Percentiles rank a stretch among this genome's conserved stretches.
phyloP scores from a whole-genome alignment of 2,329 filamentous ascomycete genomes.

The Penicillium thymicola region DNA sequence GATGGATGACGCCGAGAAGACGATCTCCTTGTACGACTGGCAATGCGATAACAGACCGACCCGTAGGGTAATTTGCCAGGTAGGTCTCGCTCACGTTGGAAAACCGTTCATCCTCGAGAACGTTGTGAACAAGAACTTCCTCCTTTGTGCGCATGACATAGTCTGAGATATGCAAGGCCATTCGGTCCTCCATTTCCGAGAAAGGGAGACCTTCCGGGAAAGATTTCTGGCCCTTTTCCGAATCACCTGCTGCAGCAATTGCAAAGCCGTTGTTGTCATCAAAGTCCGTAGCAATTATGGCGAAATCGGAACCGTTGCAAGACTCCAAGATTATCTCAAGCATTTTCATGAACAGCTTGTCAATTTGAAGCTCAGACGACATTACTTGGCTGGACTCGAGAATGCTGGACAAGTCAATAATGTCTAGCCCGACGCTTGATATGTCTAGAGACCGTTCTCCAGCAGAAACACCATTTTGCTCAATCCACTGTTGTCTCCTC shows the following conservation, averaged over 20 bases:
- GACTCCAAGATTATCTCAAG: constrained; percentile 63
- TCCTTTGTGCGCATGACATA: constrained; percentile 63
- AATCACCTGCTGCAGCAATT: constrained; percentile 59
- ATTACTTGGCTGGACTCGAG: constrained; percentile 63
- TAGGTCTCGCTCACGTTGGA: constrained; percentile 59
- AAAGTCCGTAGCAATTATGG: constrained; percentile 59
- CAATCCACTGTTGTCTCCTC: constrained; percentile 42
- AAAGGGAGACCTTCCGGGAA: constrained; percentile 56
- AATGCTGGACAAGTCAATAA: constrained; percentile 63
- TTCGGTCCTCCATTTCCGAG: constrained; percentile 55
- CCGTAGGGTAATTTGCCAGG: constrained; percentile 53
- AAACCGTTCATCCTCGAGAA: constrained; percentile 64
- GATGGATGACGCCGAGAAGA: constrained; percentile 59
- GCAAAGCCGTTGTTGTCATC: constrained; percentile 57
- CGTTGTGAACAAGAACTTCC: constrained; percentile 61
- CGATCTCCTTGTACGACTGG: constrained; percentile 60
- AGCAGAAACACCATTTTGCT: constrained; percentile 39
- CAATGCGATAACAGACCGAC: constrained; percentile 60
- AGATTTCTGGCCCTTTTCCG: constrained; percentile 53
- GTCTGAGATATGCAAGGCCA: constrained; percentile 60
- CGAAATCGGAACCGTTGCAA: constrained; percentile 58
- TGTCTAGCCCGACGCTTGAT: constrained; percentile 49
- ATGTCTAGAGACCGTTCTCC: constrained; percentile 42
- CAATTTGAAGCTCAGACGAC: constrained; percentile 62
- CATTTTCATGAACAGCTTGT: constrained; percentile 61